These are phyloP conservation scores for Gnomoniopsis smithogilvyi DNA, from an alignment of 2,329 filamentous ascomycete species.

Conservation along the genomic window DNA sequence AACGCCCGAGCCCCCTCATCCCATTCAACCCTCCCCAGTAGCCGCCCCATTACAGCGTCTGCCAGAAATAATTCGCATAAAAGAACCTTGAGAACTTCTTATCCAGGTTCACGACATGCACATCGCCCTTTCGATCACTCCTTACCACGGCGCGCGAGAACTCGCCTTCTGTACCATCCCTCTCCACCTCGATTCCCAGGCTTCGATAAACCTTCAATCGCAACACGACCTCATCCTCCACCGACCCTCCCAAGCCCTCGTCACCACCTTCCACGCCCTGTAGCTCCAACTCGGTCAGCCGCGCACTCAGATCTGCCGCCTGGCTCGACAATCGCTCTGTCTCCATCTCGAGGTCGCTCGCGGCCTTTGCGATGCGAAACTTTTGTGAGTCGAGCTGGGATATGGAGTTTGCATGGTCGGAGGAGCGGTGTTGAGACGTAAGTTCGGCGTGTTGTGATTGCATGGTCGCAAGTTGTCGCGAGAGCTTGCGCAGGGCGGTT, in stretches of 20 bases:
- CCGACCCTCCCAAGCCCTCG: constrained; percentile 32
- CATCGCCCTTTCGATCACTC: constrained; percentile 83
- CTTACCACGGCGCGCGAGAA: constrained; percentile 83
- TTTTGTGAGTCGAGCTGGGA: constrained; percentile 87
- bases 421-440: constrained; percentile 68
- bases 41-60: constrained; percentile 62
- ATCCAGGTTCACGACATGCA: constrained; percentile 92
- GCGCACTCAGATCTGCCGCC: constrained; percentile 68
- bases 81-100: constrained; percentile 88
- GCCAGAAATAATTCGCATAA: constrained; percentile 96
- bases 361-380: constrained; percentile 90
- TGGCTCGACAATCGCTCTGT: constrained; percentile 85
- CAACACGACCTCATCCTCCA: constrained; percentile 65
- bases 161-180: constrained; percentile 69
- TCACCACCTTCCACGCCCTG: constrained; percentile 76
- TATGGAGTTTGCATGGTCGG: constrained; percentile 79
- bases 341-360: constrained; percentile 86
- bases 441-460: constrained; percentile 75
- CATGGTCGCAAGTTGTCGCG: constrained; percentile 72
- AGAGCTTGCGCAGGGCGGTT: constrained; percentile 65
- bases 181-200: constrained; percentile 83
- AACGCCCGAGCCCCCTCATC: background rate
- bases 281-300: constrained; percentile 77
- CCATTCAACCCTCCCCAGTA: too few species aligned
- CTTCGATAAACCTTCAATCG: constrained; percentile 89